Conservation (phyloP, 257 asterid genomes). For the Lantana camara region DNA sequence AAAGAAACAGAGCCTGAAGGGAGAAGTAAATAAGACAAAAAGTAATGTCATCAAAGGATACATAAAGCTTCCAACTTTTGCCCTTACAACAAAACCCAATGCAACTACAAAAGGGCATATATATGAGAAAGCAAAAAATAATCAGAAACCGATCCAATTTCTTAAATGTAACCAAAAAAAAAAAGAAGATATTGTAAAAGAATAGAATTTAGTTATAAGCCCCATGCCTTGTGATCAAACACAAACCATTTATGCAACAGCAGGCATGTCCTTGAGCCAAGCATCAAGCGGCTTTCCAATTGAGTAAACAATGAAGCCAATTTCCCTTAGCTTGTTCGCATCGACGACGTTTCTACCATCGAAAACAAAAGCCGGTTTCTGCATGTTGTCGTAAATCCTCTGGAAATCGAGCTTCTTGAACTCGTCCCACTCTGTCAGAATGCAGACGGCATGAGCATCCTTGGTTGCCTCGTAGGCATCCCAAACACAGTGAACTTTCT, state of each 20-base stretch:
- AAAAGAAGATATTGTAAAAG: conserved; percentile 34
- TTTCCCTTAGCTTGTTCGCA: conserved; percentile 59
- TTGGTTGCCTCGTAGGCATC: conserved; percentile 67
- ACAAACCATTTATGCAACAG: conserved; percentile 45
- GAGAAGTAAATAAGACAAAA: conserved; percentile 24
- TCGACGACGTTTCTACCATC: conserved; percentile 64
- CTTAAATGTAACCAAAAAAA: conserved; percentile 30
- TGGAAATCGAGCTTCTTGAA: conserved; percentile 65
- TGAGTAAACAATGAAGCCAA: conserved; percentile 70
- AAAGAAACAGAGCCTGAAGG: not conserved
- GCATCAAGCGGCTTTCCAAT: conserved; percentile 75
- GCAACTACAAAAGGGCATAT: conserved; percentile 40
- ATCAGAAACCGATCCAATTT: conserved; percentile 32
- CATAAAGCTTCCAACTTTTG: conserved; percentile 27
- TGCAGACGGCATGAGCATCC: conserved; percentile 70
- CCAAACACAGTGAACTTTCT: conserved; percentile 61
- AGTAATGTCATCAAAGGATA: conserved; percentile 38
- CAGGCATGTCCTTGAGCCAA: conserved; percentile 86
- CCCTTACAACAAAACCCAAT: conserved; percentile 29
- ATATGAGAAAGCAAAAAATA: conserved; percentile 24
- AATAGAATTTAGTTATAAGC: conserved; percentile 42
- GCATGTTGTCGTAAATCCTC: conserved; percentile 69
- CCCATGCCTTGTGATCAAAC: no score
- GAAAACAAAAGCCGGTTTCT: conserved; percentile 69
- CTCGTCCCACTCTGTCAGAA: conserved; percentile 79